These are phyloP conservation scores for Taphrina deformans DNA, from an alignment of 1,139 yeast species.

Conservation along the genomic window DNA sequence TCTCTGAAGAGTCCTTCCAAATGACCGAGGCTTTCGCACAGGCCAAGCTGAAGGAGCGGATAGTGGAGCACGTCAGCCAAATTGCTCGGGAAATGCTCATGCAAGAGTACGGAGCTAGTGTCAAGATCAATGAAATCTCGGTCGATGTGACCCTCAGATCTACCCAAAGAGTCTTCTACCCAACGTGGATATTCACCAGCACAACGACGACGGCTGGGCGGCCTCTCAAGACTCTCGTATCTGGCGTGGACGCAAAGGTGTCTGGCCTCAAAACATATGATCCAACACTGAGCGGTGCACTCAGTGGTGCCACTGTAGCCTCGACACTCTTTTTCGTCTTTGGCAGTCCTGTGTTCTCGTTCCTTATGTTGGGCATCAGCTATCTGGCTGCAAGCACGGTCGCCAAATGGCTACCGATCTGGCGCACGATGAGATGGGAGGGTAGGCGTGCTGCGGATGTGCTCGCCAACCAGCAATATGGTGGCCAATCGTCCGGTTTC, in stretches of 20 bases:
- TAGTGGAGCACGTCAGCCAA: conserved; percentile 13
- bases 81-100: conserved; percentile 24
- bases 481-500: conserved; percentile 14
- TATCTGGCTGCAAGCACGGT: conserved; percentile 19
- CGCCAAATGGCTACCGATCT: conserved; percentile 17
- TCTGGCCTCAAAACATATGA: conserved; percentile 24
- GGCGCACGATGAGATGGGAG: conserved; percentile 26
- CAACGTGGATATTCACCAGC: conserved; percentile 9
- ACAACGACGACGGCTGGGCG: conserved; percentile 5
- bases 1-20: conserved; percentile 15
- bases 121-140: conserved; percentile 24
- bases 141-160: conserved; percentile 2
- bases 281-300: conserved; percentile 17
- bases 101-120: conserved; percentile 29
- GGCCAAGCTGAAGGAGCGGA: conserved; percentile 12
- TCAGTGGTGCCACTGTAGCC: conserved; percentile 5
- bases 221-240: conserved; percentile 13
- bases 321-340: neutral
- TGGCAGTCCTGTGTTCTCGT: conserved; percentile 15
- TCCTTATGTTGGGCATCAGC: conserved; percentile 1
- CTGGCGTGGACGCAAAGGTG: conserved; percentile 17
- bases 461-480: conserved; percentile 17
- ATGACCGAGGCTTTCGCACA: conserved; percentile 17
- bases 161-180: conserved; percentile 12
- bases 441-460: conserved; percentile 26